A percentile compares a stretch with the other conserved stretches of the same genome.
These are phyloP conservation scores for Talaromyces proteolyticus DNA, from an alignment of 495 filamentous ascomycete genomes.

Conservation along the genomic window DNA sequence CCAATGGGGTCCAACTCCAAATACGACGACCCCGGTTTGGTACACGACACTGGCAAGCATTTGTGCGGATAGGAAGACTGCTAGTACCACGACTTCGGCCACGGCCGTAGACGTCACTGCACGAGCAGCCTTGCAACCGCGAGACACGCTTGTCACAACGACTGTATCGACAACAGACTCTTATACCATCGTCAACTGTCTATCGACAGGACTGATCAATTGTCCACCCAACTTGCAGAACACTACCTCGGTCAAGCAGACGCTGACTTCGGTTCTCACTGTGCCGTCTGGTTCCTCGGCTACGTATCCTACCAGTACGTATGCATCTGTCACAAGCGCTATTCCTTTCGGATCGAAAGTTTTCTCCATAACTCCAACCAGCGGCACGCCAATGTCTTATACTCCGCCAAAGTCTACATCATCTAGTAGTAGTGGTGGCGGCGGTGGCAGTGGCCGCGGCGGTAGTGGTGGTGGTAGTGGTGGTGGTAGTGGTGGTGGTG, in stretches of 20 bases:
- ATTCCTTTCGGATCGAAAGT: slow-evolving; percentile 32
- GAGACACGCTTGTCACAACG: slow-evolving; percentile 22
- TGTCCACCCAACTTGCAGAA: slow-evolving; percentile 41
- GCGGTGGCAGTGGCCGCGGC: slow-evolving; percentile 9
- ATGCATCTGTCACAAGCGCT: slow-evolving; percentile 17
- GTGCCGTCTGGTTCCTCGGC: slow-evolving; percentile 27
- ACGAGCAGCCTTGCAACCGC: slow-evolving; percentile 12
- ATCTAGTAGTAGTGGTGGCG: neutral
- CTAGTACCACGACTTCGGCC: slow-evolving; percentile 13
- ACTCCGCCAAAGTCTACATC: slow-evolving; percentile 15
- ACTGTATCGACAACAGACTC: slow-evolving; percentile 24
- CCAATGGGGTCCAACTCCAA: slow-evolving; percentile 40
- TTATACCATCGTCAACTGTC: slow-evolving; percentile 31
- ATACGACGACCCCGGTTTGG: slow-evolving; percentile 42
- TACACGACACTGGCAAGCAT: slow-evolving; percentile 43
- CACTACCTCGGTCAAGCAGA: slow-evolving; percentile 23
- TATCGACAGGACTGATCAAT: slow-evolving; percentile 30
- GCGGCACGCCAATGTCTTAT: slow-evolving; percentile 23
- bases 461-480: slow-evolving; percentile 10
- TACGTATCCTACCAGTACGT: slow-evolving; percentile 27
- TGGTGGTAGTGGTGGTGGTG: neutral
- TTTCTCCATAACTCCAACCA: slow-evolving; percentile 24
- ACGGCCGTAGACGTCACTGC: slow-evolving; percentile 12
- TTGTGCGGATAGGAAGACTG: slow-evolving; percentile 25
- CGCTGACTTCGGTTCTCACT: slow-evolving; percentile 24